Base-by-base conservation (phyloP, 1,284 basidiomycete genomes). In the Stereum hirsutum region DNA sequence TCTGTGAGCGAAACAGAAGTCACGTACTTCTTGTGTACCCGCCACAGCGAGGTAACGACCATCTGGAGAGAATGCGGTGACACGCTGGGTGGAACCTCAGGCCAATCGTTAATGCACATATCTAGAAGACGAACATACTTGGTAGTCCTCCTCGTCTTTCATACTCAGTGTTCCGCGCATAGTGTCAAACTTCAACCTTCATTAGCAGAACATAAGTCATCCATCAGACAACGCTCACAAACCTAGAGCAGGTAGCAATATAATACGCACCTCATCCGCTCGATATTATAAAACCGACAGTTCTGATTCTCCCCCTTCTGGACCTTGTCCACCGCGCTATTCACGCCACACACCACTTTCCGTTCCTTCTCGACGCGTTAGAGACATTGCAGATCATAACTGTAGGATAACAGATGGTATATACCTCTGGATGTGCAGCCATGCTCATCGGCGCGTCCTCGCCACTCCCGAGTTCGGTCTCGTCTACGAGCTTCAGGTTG, bases 381-480 rank as follows among this genome's bases (percentile, higher is more conserved):
- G 8, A 17, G n/a, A 42, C 4, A 33, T 26, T 30, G 21, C 38
- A 19, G 26, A 5, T 32, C n/a, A 5, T 28, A 20, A n/a, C 8
- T 12, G 15, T 7, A 17, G 3, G 7, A 10, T 21, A 30, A 11
- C 14, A 20, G 37, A 42, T 30, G 36, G 17, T 10, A 42, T 62
- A 52, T 56, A 88, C 89, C 60, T 76, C 61, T 12, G 67, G 63
- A 57, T 87, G 68, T 7, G 80, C 73, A 11, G 82, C 82, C 70
- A 96, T 84, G 56, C 91, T 94, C 89, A 93, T 96, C 10, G 93
- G 92, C 6, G 86, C 87, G 62, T 97, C 93, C 58, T 93, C 91
- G 26, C 80, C 85, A 40, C 65, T 75, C 44, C 78, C 81, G 8
- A 97, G 71, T 52, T 88, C 77, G 37, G 81, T 68, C 59, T 95